phyloP scores from a whole-genome alignment of 2,329 filamentous ascomycete species.

The Xylariaceae sp. region DNA sequence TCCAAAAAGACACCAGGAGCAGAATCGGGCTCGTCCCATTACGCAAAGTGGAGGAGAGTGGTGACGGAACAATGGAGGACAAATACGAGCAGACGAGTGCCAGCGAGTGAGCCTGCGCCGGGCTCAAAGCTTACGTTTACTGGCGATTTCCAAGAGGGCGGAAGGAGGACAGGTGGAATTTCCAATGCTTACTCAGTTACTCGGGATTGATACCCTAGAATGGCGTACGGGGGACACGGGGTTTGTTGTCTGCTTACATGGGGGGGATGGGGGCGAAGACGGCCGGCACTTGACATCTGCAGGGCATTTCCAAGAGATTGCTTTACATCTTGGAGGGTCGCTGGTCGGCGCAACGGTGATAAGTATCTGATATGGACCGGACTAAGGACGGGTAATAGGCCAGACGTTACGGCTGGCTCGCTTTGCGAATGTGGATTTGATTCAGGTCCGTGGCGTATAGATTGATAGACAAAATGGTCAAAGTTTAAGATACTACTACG shows the following conservation, averaged over 20 bases:
- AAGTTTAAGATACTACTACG: no score
- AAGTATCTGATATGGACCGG: no score
- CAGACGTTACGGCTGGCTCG: not conserved
- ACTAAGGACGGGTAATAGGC: no score
- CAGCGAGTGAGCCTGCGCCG: conserved; percentile 22
- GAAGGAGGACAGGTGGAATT: conserved; percentile 2
- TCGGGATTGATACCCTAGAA: conserved; percentile 22
- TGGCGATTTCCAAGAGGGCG: not conserved
- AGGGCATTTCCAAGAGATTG: no score
- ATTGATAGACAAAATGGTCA: conserved; percentile 1
- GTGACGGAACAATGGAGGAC: conserved; percentile 22
- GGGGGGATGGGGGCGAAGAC: no score
- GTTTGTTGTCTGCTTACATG: not conserved
- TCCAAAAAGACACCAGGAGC: conserved; percentile 69
- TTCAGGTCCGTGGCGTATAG: not conserved
- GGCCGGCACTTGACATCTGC: no score
- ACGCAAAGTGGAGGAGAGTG: conserved; percentile 16
- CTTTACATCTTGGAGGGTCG: no score
- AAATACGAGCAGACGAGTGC: conserved; percentile 22
- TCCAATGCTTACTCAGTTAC: conserved; percentile 15
- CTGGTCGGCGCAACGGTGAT: no score
- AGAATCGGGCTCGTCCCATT: conserved; percentile 43
- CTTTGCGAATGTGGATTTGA: not conserved
- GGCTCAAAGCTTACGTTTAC: not conserved
- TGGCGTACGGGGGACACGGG: conserved; percentile 18